phyloP scores from a whole-genome alignment of 257 asterid genomes.

The Mitragyna speciosa region DNA sequence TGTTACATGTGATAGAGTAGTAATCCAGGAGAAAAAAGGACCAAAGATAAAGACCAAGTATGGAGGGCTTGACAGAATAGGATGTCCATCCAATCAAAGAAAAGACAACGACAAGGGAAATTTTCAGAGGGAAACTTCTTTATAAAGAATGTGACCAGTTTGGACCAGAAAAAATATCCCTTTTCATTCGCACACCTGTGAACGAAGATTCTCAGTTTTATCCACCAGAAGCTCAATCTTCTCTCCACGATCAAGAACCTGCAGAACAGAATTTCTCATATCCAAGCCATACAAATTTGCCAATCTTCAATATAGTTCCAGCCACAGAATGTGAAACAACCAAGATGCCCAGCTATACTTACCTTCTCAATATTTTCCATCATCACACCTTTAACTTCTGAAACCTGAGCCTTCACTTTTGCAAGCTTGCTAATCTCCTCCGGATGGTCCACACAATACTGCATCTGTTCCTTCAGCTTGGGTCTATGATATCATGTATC shows the following conservation, averaged over 20 bases:
- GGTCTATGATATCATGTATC: slow-evolving; percentile 42
- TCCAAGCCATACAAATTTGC: neutral
- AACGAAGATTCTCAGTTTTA: slow-evolving; percentile 85
- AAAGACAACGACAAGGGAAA: neutral
- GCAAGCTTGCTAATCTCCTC: slow-evolving; percentile 88
- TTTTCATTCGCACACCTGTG: slow-evolving; percentile 54
- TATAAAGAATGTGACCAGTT: neutral
- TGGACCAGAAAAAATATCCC: neutral
- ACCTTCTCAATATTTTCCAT: slow-evolving; percentile 98
- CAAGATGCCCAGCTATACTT: neutral
- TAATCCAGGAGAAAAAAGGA: too few species aligned
- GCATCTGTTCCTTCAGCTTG: slow-evolving; percentile 96
- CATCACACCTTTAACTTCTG: slow-evolving; percentile 98
- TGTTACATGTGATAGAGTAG: neutral
- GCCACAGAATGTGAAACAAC: neutral
- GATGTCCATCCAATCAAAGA: too few species aligned
- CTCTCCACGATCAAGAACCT: slow-evolving; percentile 98
- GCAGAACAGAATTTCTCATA: slow-evolving; percentile 16
- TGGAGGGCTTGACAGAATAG: neutral
- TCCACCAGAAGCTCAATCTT: slow-evolving; percentile 90
- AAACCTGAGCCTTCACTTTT: slow-evolving; percentile 92
- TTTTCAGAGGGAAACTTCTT: neutral
- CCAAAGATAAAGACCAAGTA: neutral
- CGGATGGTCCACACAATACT: slow-evolving; percentile 90
- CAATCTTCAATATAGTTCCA: slow-evolving; percentile 5